Base-by-base conservation (phyloP, 2,329 filamentous ascomycete genomes). In the Diplodia intermedia region DNA sequence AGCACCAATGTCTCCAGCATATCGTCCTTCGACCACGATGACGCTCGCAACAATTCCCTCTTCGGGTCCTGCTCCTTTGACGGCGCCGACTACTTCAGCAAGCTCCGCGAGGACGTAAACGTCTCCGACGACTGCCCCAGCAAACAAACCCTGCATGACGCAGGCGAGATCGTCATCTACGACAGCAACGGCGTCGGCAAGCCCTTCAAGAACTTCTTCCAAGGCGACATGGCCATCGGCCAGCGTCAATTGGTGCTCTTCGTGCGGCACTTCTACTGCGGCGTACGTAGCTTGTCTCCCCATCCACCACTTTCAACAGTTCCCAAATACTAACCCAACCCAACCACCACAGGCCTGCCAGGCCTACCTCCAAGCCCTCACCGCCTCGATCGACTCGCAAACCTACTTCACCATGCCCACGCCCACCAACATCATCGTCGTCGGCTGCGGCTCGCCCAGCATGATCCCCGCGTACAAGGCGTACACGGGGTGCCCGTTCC, bases 361-460 rank as follows among this genome's bases (percentile, higher is more conserved):
- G 76, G 88, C 90, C 73, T 92, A 90, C 74, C 79, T 92, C 36
- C 84, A 84, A 57, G 79, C 82, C 5, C 81, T 92, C 18, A 84
- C 86, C 38, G 78, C 83, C n/a, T 81, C 83, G 53, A 82, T 91
- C 55, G 84, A 68, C 4, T 68, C 71, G 12, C 40, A 62, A 9
- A 68, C 68, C 18, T 70, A 73, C 83, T 20, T 71, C 71, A 1
- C 82, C 86, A 57, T 87, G 83, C 70, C 83, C 82, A 53, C 75
- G 72, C 29, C 80, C 73, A 90, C 88, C 18, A 86, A 85, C 69
- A 83, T 93, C 71, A 82, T 84, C 66, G 83, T 92, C 60, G 80
- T 93, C 69, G 90, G 90, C 50, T 91, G 89, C 75, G 90, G 90
- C 70, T 83, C 88, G 67, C 87, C 87, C 1, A 79, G 80, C 15